A percentile compares a stretch with the other conserved stretches of the same genome.
phyloP scores from a whole-genome alignment of 768 basidiomycete genomes.

The Tephrocybe sp. region DNA sequence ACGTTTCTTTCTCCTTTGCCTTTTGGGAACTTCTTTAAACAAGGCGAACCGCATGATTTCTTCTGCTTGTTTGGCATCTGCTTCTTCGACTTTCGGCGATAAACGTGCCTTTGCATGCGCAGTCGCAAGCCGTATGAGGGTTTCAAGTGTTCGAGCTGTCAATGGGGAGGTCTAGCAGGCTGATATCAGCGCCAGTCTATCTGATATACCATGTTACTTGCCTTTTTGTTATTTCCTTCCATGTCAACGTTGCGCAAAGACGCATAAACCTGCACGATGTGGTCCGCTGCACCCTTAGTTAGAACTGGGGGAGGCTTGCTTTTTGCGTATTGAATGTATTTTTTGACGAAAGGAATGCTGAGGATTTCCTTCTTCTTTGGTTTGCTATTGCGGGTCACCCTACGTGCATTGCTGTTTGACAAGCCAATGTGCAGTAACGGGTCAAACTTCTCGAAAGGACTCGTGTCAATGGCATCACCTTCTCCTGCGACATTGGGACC shows the following conservation, averaged over 20 bases:
- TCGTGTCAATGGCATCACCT: conserved; percentile 61
- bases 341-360: conserved; percentile 93
- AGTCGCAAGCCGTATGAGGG: conserved; percentile 94
- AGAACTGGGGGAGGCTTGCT: conserved; percentile 79
- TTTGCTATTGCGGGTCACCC: conserved; percentile 53
- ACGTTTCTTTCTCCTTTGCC: conserved; percentile 78
- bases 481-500: conserved; percentile 59
- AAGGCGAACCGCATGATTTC: conserved; percentile 95
- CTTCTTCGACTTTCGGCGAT: conserved; percentile 77
- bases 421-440: conserved; percentile 90
- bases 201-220: conserved; percentile 20
- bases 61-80: conserved; percentile 88
- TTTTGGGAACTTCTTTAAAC: conserved; percentile 94
- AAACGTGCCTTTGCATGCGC: conserved; percentile 96
- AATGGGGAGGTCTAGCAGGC: conserved; percentile 97
- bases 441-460: conserved; percentile 95
- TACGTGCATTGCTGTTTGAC: conserved; percentile 37
- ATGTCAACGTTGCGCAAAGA: conserved; percentile 88
- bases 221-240: conserved; percentile 88
- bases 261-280: conserved; percentile 91
- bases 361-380: conserved; percentile 79
- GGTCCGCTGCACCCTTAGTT: conserved; percentile 91
- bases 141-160: conserved; percentile 97
- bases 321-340: conserved; percentile 98
- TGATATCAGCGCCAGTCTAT: too few relatives aligned